Evolutionary conservation across 345 rosid species (phyloP).

Genomic region (Populus euphratica): DNA sequence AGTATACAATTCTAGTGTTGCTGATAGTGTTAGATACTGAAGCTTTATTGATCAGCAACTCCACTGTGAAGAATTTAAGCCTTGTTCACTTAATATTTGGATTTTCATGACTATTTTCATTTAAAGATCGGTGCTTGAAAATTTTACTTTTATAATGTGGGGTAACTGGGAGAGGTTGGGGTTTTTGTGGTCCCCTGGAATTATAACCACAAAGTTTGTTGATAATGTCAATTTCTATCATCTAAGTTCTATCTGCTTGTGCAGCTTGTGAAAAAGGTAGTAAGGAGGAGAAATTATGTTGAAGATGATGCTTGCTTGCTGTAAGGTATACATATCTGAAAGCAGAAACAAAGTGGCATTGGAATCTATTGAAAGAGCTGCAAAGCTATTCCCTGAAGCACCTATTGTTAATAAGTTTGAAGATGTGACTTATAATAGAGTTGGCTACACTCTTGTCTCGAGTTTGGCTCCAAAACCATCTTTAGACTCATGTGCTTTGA

Average conservation of each 20-base stretch:
- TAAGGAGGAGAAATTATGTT: constrained; percentile 43
- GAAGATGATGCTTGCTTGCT: constrained; percentile 68
- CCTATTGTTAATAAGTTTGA: constrained; percentile 78
- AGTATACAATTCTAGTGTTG: too few relatives aligned
- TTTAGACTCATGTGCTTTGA: constrained; percentile 37
- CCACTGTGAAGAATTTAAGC: neutral
- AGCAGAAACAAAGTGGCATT: constrained; percentile 66
- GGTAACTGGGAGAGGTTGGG: constrained; percentile 5
- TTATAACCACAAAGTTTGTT: constrained; percentile 31
- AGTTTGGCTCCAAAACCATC: constrained; percentile 30
- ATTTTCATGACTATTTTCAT: neutral
- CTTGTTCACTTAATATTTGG: neutral
- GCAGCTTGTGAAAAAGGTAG: constrained; percentile 29
- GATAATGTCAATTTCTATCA: constrained; percentile 20
- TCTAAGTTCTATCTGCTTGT: constrained; percentile 18
- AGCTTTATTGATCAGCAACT: neutral
- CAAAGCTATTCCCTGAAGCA: constrained; percentile 55
- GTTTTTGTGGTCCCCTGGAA: constrained; percentile 21
- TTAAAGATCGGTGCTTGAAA: neutral
- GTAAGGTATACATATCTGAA: constrained; percentile 84
- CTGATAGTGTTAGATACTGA: too few relatives aligned
- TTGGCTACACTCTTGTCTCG: constrained; percentile 78
- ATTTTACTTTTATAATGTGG: neutral
- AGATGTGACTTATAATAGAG: constrained; percentile 69
- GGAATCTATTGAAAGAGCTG: constrained; percentile 62